phyloP scores from a whole-genome alignment of 2,329 filamentous ascomycete species.

The Nothomitra cinnamomea region DNA sequence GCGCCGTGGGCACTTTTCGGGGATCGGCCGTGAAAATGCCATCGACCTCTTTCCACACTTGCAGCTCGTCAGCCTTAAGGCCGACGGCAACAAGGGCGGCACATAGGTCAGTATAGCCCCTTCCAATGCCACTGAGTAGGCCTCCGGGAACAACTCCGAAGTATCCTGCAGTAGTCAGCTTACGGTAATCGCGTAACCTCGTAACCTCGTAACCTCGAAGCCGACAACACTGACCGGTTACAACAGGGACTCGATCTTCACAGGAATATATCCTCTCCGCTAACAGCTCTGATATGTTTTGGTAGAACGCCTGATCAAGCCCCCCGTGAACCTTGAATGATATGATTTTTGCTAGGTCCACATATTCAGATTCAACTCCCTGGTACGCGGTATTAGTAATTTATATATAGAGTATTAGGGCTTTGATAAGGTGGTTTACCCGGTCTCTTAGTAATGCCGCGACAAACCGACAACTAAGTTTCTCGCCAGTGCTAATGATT shows the following conservation, averaged over 20 bases:
- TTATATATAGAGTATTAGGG: not conserved
- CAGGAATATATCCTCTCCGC: slow-evolving; percentile 48
- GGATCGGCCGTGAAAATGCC: slow-evolving; percentile 82
- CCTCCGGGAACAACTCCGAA: slow-evolving; percentile 88
- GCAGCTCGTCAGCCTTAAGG: slow-evolving; percentile 69
- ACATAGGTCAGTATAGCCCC: slow-evolving; percentile 93
- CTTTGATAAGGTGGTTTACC: slow-evolving; percentile 21
- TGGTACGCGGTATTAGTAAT: slow-evolving; percentile 21
- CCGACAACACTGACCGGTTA: slow-evolving; percentile 4
- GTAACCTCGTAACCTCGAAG: slow-evolving; percentile 20
- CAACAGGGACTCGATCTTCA: slow-evolving; percentile 7
- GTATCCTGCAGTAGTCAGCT: slow-evolving; percentile 53
- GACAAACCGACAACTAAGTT: slow-evolving; percentile 87
- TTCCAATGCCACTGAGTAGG: slow-evolving; percentile 77
- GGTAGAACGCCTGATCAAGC: slow-evolving; percentile 54
- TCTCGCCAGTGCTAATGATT: slow-evolving; percentile 90
- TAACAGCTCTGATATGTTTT: slow-evolving; percentile 42
- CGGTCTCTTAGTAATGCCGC: slow-evolving; percentile 64
- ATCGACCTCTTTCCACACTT: slow-evolving; percentile 99
- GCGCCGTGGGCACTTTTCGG: slow-evolving; percentile 80
- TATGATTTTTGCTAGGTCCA: slow-evolving; percentile 74
- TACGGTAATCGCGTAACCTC: slow-evolving; percentile 26
- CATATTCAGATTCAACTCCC: slow-evolving; percentile 72
- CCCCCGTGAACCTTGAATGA: slow-evolving; percentile 41
- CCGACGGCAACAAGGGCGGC: slow-evolving; percentile 84